Evolutionary conservation across 352 stramenopile species (phyloP), one percentile per base, ranked within the genome.

Genomic region (Globisporangium ultimum): DNA sequence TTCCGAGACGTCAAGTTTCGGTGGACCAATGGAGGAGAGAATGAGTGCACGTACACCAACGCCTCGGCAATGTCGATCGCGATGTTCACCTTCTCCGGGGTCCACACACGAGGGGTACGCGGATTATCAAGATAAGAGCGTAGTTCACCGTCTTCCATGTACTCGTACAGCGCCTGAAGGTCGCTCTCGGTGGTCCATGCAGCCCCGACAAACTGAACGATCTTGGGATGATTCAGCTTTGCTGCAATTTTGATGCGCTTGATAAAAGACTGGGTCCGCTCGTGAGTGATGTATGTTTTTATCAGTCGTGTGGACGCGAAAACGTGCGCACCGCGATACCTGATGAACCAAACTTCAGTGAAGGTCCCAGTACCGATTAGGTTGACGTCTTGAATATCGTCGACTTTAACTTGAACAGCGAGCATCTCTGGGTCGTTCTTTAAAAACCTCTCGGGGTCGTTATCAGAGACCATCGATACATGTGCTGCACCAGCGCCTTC

Each of bases 111-210:
- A 8, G 45, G 10, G 2, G 22, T 22, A 18, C 46, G 55, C 15
- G 55, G 47, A 0, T 57, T 41, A n/a, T 63, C 42, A 2, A 89
- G 63, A n/a, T 75, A 76, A 0, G 62, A 63, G 7, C 74, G 66
- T 0, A 88, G 42, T 42, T 89, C 75, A 32, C 80, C 75, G 4
- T 65, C 71, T 0, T 61, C 55, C 55, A 61, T 61, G 36, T 61
- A 55, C 24, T 54, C 55, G 15, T 46, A 54, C 17, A 55, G 43
- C 28, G 45, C 45, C 43, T 61, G 55, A 1, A 55, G 18, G 13
- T 61, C 43, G 8, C 43, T 8, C 8, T 55, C 18, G 12, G 18
- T 21, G 6, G 45, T 55, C 55, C 55, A 61, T 21, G 55, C 55
- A 3, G n/a, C 55, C 8, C 55, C 55, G 11, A 60, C 17, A 14